Evolutionary conservation across 306 rosid genomes (phyloP), one percentile per base, ranked within the genome.

Genomic region (Fragaria iinumae): DNA sequence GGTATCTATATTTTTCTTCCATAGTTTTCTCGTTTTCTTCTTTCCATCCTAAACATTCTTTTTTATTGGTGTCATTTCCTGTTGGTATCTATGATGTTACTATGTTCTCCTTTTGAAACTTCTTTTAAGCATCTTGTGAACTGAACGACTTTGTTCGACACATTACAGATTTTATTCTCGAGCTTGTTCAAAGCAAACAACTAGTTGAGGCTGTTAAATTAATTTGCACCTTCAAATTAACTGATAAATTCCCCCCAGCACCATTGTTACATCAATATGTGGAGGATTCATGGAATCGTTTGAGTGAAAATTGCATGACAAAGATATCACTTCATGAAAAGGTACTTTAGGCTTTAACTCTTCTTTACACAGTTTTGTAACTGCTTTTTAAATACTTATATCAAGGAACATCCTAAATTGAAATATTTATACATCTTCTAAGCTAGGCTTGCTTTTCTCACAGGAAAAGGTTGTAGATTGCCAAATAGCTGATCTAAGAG

Each of bases 161-260:
- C 64, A 41, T 52, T 25, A 11, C 88, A 92, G 96, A 77, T 74
- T 67, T 87, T 83, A 82, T 88, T 81, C 75, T 49, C 68, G 74
- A 76, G 32, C 90, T 87, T 49, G 49, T 84, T 70, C 72, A 67
- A 66, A 84, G 76, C 80, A 82, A 80, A 74, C 84, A 82, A 74
- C 9, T 72, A 39, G 20, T 83, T 16, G 82, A 77, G 74, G 97
- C 93, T 65, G 89, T 86, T 34, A 85, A 82, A 82, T 84, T 88
- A 77, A 81, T 84, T 44, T 90, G 87, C 60, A 83, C 86, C 49
- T 86, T 80, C 71, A 81, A 89, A 77, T 77, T 92, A 81, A 67
- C 56, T 38, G 78, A 79, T 77, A 80, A 76, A 73, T 74, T 88
- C 77, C 43, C 78, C 55, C 90, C 89, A 5, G 80, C 65, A 48